Percentiles rank a stretch among this genome's conserved stretches.
phyloP scores from a whole-genome alignment of 805 yeast species.

The Candida wancherniae region DNA sequence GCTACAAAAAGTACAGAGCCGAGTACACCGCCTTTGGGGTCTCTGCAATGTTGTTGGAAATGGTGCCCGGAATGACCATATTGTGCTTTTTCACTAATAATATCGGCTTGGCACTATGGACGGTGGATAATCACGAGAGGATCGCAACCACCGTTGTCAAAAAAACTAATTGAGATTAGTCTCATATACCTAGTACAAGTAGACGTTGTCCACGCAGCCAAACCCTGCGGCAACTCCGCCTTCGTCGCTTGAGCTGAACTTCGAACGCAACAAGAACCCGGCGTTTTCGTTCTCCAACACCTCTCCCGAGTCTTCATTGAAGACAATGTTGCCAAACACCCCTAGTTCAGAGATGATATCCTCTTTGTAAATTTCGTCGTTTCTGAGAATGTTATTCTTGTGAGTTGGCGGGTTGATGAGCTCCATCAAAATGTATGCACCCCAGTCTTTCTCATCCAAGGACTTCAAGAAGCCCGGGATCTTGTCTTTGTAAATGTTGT shows the following conservation, averaged over 20 bases:
- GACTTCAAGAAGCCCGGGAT: constrained; percentile 68
- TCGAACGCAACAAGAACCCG: constrained; percentile 79
- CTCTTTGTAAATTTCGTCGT: constrained; percentile 58
- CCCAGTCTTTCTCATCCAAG: constrained; percentile 71
- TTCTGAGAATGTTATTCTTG: constrained; percentile 66
- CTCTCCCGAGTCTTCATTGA: constrained; percentile 59
- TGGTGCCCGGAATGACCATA: constrained; percentile 49
- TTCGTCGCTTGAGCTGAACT: constrained; percentile 82
- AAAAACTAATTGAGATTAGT: too few species aligned
- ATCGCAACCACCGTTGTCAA: too few species aligned
- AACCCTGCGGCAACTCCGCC: constrained; percentile 99
- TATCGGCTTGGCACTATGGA: constrained; percentile 66
- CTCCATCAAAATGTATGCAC: constrained; percentile 91
- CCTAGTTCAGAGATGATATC: constrained; percentile 89
- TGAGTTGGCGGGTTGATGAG: constrained; percentile 73
- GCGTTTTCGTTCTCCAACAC: constrained; percentile 60
- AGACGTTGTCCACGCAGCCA: constrained; percentile 89
- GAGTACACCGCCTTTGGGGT: constrained; percentile 50
- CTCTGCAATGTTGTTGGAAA: constrained; percentile 46
- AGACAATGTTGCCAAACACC: constrained; percentile 75
- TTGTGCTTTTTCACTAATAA: constrained; percentile 55
- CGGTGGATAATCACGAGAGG: constrained; percentile 33
- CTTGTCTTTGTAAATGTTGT: constrained; percentile 81
- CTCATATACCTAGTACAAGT: constrained; percentile 35
- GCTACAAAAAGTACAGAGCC: constrained; percentile 33